These are phyloP conservation scores for Acanthamoeba royreba DNA, from an alignment of 208 protist species.

Conservation along the genomic window DNA sequence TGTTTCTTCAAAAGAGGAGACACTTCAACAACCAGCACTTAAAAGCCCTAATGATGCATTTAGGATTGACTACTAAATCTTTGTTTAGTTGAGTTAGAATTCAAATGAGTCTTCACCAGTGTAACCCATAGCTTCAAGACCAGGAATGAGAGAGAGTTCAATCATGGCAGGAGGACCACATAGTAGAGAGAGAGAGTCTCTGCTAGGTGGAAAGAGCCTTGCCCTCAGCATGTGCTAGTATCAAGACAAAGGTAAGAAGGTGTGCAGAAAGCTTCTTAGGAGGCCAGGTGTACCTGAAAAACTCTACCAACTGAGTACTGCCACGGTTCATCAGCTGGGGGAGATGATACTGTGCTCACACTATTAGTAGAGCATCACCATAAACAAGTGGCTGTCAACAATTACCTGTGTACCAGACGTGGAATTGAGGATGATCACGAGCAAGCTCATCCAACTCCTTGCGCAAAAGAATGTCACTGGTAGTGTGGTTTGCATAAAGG, in stretches of 20 bases:
- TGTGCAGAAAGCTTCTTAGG: background rate
- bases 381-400: background rate
- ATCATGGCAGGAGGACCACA: background rate
- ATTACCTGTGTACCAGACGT: constrained; percentile 84
- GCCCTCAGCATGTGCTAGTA: background rate
- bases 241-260: background rate
- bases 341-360: background rate
- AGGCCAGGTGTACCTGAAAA: background rate
- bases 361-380: background rate
- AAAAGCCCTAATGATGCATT: too few species aligned
- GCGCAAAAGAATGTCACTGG: constrained; percentile 89
- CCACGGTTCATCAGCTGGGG: background rate
- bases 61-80: too few species aligned
- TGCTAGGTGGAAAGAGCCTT: background rate
- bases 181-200: background rate
- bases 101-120: background rate
- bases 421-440: constrained; percentile 86
- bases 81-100: too few species aligned
- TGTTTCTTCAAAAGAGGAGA: too few species aligned
- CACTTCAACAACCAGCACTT: too few species aligned
- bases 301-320: background rate
- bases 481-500: constrained; percentile 85
- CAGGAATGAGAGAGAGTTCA: background rate
- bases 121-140: background rate
- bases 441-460: constrained; percentile 90